Evolutionary conservation across 768 basidiomycete species (phyloP), one percentile per base, ranked within the genome.

Genomic region (Suillus discolor): DNA sequence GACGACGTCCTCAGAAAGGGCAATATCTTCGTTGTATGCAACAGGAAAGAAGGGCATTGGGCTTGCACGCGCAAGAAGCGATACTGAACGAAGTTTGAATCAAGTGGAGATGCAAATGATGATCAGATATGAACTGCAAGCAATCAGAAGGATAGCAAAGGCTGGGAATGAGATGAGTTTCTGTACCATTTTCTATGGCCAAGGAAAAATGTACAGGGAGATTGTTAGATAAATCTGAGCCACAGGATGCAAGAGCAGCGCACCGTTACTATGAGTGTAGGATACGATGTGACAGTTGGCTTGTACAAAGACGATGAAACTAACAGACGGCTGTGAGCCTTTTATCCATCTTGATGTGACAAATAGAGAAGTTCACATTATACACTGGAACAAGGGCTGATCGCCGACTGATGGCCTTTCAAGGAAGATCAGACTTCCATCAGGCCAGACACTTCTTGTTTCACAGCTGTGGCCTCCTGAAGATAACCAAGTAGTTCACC

Each of bases 21-120:
- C 28, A 28, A 3, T 3, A 2, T 28, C 28, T 28, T 28, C n/a
- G n/a, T n/a, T n/a, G n/a, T n/a, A n/a, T 28, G 28, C 28, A 28
- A 28, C 3, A 3, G 28, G 28, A 3, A 28, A 28, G 28, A 28
- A 28, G 28, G 28, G 28, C 28, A 28, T 28, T 45, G 67, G 38
- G 18, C 28, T 53, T 45, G 54, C 57, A 36, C n/a, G 28, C 2
- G 31, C 62, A 57, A 66, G 44, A 16, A 66, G 47, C 20, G 28
- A 47, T 39, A 61, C 65, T 68, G 4, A 20, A 53, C 23, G 23
- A 63, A 25, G 55, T 31, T 60, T 59, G 25, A 38, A 9, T 53
- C 5, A 8, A 60, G 18, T 41, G 34, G 28, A 28, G 34, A 34
- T 13, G 44, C 6, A 20, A 20, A 45, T 45, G 20, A 45, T 45